Evolutionary conservation across 371 early-diverging fungal genomes (phyloP).

Genomic region (Fennellomyces sp.): DNA sequence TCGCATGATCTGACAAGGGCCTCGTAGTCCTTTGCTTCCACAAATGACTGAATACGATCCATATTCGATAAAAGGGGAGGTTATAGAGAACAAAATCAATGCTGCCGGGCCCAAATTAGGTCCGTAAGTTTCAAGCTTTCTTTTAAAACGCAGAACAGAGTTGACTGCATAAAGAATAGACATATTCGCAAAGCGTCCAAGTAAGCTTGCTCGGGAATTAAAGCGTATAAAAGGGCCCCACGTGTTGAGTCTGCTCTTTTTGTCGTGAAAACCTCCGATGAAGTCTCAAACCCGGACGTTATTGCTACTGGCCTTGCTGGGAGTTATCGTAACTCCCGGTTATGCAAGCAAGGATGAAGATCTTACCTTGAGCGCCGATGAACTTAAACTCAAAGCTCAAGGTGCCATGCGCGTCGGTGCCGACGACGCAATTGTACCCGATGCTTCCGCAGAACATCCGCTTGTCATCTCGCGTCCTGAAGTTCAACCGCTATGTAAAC

Average conservation of each 20-base stretch:
- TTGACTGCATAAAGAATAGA: background rate
- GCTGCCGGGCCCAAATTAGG: background rate
- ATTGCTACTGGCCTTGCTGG: background rate
- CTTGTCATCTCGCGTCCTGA: conserved; percentile 33
- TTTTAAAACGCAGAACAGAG: background rate
- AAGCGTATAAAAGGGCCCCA: background rate
- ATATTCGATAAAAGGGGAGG: background rate
- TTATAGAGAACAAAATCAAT: background rate
- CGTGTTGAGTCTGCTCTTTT: background rate
- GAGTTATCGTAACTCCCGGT: background rate
- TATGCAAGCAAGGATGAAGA: background rate
- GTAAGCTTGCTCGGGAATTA: conserved; percentile 4
- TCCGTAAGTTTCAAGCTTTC: background rate
- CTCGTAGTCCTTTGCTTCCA: conserved; percentile 10
- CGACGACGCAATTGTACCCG: conserved; percentile 31
- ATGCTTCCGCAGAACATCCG: conserved; percentile 45
- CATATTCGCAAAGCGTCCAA: conserved; percentile 3
- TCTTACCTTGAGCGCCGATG: conserved; percentile 6
- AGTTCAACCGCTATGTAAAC: conserved; percentile 43
- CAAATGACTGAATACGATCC: conserved; percentile 4
- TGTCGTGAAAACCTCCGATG: background rate
- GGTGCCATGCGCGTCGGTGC: conserved; percentile 38
- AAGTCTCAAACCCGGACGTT: background rate
- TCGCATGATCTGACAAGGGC: conserved; percentile 26
- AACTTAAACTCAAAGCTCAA: conserved; percentile 23